These are phyloP conservation scores for Melocanna baccifera DNA, from an alignment of 176 grass and related monocot species.

Conservation along the genomic window DNA sequence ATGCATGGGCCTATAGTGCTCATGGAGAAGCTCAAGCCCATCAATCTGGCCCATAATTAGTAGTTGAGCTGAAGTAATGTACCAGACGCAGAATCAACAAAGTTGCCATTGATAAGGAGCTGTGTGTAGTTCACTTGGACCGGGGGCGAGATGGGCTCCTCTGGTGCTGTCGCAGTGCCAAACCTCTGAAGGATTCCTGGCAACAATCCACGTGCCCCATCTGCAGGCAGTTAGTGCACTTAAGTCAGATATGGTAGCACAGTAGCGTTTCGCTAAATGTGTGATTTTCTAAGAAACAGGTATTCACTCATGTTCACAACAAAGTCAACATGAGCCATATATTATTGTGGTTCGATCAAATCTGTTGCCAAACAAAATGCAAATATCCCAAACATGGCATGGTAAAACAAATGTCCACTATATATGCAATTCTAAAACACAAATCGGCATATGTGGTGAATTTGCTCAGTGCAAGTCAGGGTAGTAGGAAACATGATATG, in stretches of 20 bases:
- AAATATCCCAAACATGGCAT: neutral
- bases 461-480: neutral
- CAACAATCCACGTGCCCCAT: constrained; percentile 45
- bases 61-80: neutral
- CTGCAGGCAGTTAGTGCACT: constrained; percentile 30
- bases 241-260: neutral
- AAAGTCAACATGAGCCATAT: neutral
- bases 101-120: constrained; percentile 86
- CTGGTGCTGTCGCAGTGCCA: constrained; percentile 60
- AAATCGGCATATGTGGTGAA: neutral
- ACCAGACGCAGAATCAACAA: constrained; percentile 88
- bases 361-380: neutral
- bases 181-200: constrained; percentile 65
- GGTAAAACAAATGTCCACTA: neutral
- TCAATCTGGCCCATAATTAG: neutral
- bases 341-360: neutral
- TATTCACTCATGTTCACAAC: neutral
- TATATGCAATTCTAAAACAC: neutral
- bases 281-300: neutral
- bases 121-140: constrained; percentile 73
- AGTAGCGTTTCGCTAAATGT: neutral
- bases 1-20: neutral
- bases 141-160: constrained; percentile 73
- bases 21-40: neutral
- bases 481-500: neutral